These are phyloP conservation scores for Delphinella strobiligena DNA, from an alignment of 2,329 filamentous ascomycete genomes.

Conservation along the genomic window DNA sequence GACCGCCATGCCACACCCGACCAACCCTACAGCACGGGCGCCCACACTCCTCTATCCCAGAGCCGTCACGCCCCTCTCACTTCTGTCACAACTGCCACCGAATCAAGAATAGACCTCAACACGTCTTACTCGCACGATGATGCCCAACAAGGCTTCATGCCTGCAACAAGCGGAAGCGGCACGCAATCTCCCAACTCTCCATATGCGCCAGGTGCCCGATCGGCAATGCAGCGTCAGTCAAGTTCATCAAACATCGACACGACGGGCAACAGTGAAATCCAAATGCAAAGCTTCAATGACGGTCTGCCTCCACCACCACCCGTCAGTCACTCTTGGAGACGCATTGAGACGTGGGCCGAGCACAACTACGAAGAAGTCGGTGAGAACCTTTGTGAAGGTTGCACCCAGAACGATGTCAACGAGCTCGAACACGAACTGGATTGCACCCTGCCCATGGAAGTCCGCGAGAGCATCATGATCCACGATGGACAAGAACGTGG, in stretches of 20 bases:
- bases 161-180: conserved; percentile 58
- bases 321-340: conserved; percentile 78
- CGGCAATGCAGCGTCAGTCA: conserved; percentile 49
- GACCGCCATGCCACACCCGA: conserved; percentile 84
- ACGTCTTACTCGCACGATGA: conserved; percentile 67
- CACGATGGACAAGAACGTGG: conserved; percentile 98
- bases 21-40: conserved; percentile 81
- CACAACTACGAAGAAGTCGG: conserved; percentile 90
- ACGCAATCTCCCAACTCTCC: conserved; percentile 56
- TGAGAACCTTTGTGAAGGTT: conserved; percentile 86
- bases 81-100: conserved; percentile 76
- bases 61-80: conserved; percentile 72
- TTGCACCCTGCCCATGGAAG: conserved; percentile 82
- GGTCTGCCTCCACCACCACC: conserved; percentile 83
- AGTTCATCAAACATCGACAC: conserved; percentile 49
- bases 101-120: conserved; percentile 75
- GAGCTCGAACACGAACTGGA: conserved; percentile 94
- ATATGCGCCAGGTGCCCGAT: conserved; percentile 84
- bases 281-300: conserved; percentile 91
- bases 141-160: conserved; percentile 57
- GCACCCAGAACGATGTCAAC: conserved; percentile 88
- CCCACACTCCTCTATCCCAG: conserved; percentile 78
- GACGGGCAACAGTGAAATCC: conserved; percentile 69
- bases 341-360: conserved; percentile 89
- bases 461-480: conserved; percentile 78